Evolutionary conservation across 108 stramenopile species (phyloP).

Genomic region (Cyclotella sp.): DNA sequence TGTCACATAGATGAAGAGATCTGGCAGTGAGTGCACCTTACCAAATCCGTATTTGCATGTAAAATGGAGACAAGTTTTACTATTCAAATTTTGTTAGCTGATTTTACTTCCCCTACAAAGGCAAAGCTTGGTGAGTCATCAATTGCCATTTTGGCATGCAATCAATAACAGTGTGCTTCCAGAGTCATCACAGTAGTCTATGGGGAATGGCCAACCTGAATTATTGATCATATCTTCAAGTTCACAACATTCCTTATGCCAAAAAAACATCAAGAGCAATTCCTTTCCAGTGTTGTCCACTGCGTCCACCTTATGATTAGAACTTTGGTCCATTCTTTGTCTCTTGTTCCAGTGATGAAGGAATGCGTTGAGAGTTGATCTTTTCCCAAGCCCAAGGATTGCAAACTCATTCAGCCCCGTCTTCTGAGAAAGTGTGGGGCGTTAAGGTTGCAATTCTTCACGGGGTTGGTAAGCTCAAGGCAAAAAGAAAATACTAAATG

Average conservation of each 20-base stretch:
- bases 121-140: constrained; percentile 71
- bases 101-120: constrained; percentile 72
- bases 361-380: constrained; percentile 58
- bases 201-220: constrained; percentile 66
- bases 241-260: constrained; percentile 65
- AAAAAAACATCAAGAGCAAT: constrained; percentile 60
- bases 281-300: constrained; percentile 56
- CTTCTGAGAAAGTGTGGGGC: constrained; percentile 61
- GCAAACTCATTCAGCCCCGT: constrained; percentile 75
- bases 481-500: constrained; percentile 69
- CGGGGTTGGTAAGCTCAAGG: constrained; percentile 70
- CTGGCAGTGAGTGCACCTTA: not conserved
- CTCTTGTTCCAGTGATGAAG: constrained; percentile 48
- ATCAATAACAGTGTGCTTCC: constrained; percentile 71
- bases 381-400: constrained; percentile 78
- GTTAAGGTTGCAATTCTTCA: constrained; percentile 58
- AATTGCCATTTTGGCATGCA: constrained; percentile 75
- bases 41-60: constrained; percentile 72
- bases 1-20: not conserved
- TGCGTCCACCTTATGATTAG: constrained; percentile 5
- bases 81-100: constrained; percentile 67
- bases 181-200: constrained; percentile 70
- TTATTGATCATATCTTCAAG: constrained; percentile 63
- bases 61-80: constrained; percentile 75
- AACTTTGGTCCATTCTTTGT: constrained; percentile 27